Evolutionary conservation across 169 alveolate species (phyloP), one percentile per base, ranked within the genome.

Genomic region (Plasmodium reichenowi): DNA sequence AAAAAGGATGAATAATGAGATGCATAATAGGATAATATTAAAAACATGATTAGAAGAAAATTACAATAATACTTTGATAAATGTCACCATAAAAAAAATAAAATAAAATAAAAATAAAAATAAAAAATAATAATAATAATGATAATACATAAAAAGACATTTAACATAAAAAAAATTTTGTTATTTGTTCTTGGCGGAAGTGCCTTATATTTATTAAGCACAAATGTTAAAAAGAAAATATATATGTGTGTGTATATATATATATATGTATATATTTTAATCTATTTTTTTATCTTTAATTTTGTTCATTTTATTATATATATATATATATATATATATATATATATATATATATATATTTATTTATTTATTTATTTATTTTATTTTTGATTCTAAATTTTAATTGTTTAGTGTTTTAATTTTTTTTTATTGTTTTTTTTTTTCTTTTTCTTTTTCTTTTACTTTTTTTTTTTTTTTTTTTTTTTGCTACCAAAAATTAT

Each of bases 401-500:
- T 38, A 38, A 38, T 38, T 38, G 47, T 38, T 38, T 38, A 38
- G 47, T 38, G 47, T 38, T 38, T 64, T 24, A n/a, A n/a, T 64
- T 64, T 43, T 68, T n/a, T 17, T 43, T 43, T 45, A n/a, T 2
- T n/a, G 38, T 68, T 68, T 68, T 68, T 68, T 68, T 68, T 32
- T 43, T 67, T 29, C 38, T 63, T 63, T 22, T 63, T 63, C 38
- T 22, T 63, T 1, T 15, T 12, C 8, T 22, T 43, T 5, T 20
- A 5, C 22, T 0, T n/a, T 22, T 13, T 68, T 52, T 63, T 48
- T 17, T 17, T 76, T 13, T 20, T 47, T 76, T 62, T 50, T 76
- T 58, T 62, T 60, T 43, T 59, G 56, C 58, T 17, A 54, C 47
- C 5, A 68, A 68, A 63, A 83, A 83, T 43, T 67, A 80, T 80